Evolutionary conservation across 352 stramenopile species (phyloP).

Genomic region (Pythium pectinolyticum): DNA sequence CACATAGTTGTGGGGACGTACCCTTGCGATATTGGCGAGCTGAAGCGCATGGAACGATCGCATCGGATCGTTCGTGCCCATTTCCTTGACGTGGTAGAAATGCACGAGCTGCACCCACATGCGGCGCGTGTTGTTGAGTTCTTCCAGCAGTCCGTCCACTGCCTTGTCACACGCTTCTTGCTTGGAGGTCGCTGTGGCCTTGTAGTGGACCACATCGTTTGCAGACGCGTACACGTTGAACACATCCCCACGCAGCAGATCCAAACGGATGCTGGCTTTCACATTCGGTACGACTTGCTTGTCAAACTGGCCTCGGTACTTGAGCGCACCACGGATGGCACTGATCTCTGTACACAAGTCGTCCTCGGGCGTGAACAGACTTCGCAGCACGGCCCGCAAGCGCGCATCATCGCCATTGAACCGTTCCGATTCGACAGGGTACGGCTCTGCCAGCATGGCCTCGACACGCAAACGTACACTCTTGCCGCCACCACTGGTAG

Average conservation of each 20-base stretch:
- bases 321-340: conserved; percentile 50
- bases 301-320: conserved; percentile 53
- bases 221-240: conserved; percentile 64
- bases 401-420: conserved; percentile 43
- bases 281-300: conserved; percentile 65
- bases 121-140: conserved; percentile 50
- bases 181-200: conserved; percentile 41
- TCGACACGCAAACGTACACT: conserved; percentile 26
- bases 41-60: conserved; percentile 65
- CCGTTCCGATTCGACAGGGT: conserved; percentile 53
- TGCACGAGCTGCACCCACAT: conserved; percentile 69
- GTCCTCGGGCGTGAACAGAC: conserved; percentile 70
- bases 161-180: conserved; percentile 63
- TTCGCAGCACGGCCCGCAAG: conserved; percentile 71
- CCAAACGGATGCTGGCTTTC: conserved; percentile 62
- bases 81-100: conserved; percentile 70
- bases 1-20: too few relatives aligned
- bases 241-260: conserved; percentile 52
- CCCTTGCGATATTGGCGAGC: conserved; percentile 61
- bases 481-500: conserved; percentile 5
- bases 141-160: conserved; percentile 55
- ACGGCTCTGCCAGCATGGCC: conserved; percentile 39
- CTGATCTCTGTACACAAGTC: conserved; percentile 63
- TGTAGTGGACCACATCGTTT: conserved; percentile 63
- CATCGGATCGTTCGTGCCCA: conserved; percentile 42